Evolutionary conservation across 2,329 filamentous ascomycete species (phyloP).

Genomic region (Hymenoscyphus fructigenus): DNA sequence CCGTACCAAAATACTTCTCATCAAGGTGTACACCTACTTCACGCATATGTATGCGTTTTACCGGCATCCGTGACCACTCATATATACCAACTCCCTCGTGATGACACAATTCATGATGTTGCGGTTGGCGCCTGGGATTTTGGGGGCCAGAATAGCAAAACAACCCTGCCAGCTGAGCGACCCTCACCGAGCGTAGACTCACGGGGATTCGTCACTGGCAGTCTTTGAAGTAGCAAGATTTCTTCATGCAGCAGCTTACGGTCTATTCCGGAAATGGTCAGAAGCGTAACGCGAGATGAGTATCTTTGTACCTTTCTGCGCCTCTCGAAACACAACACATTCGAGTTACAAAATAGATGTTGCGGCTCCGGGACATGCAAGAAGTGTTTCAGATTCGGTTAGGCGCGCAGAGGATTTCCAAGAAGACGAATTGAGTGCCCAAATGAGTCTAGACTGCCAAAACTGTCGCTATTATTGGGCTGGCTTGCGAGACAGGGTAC

Average conservation of each 20-base stretch:
- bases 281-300: background rate
- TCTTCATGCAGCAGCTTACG: background rate
- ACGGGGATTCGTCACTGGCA: background rate
- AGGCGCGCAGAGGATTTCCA: background rate
- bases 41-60: background rate
- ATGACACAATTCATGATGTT: conserved; percentile 6
- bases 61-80: background rate
- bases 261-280: background rate
- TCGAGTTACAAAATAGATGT: background rate
- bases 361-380: background rate
- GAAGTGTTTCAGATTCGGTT: background rate
- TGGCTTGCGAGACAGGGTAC: background rate
- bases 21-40: background rate
- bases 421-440: background rate
- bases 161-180: conserved; percentile 19
- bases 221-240: background rate
- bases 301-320: background rate
- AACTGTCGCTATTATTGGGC: background rate
- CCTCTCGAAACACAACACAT: background rate
- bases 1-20: background rate
- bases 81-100: background rate
- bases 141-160: conserved; percentile 7
- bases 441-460: background rate
- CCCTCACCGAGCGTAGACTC: background rate
- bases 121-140: conserved; percentile 4